Conservation (phyloP, 2,329 filamentous ascomycete genomes). For the Penicillium paneum region DNA sequence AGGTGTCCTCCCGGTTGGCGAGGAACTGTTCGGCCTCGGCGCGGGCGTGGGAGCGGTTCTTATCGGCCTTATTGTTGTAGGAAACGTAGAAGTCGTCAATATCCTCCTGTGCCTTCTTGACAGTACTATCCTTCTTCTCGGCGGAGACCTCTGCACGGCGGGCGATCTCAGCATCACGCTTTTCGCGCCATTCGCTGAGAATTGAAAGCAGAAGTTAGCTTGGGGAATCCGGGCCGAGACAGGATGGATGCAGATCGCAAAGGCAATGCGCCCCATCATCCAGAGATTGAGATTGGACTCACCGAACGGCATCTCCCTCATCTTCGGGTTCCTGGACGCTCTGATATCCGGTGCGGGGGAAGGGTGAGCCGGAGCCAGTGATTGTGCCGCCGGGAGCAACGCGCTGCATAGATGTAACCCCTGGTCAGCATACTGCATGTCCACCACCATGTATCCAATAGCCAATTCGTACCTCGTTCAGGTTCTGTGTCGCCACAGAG, state of each 20-base stretch:
- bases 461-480: slow-evolving; percentile 61
- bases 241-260: not conserved
- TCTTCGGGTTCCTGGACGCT: slow-evolving; percentile 63
- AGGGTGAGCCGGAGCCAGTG: slow-evolving; percentile 64
- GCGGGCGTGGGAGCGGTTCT: slow-evolving; percentile 80
- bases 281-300: slow-evolving; percentile 14
- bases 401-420: slow-evolving; percentile 47
- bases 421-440: slow-evolving; percentile 16
- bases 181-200: slow-evolving; percentile 77
- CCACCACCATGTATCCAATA: not conserved
- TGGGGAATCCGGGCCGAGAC: not conserved
- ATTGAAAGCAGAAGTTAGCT: slow-evolving; percentile 10
- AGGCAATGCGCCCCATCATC: slow-evolving; percentile 9
- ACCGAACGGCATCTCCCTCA: slow-evolving; percentile 81
- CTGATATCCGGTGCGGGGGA: slow-evolving; percentile 51
- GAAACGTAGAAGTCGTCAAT: slow-evolving; percentile 99
- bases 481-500: slow-evolving; percentile 66
- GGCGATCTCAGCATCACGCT: slow-evolving; percentile 75
- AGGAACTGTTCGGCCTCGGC: slow-evolving; percentile 94
- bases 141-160: slow-evolving; percentile 82
- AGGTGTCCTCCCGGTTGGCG: slow-evolving; percentile 82
- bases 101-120: slow-evolving; percentile 85
- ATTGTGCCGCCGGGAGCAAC: slow-evolving; percentile 75
- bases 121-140: slow-evolving; percentile 76
- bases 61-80: slow-evolving; percentile 98